phyloP scores from a whole-genome alignment of 805 yeast species.

The Suhomyces kilbournensis region DNA sequence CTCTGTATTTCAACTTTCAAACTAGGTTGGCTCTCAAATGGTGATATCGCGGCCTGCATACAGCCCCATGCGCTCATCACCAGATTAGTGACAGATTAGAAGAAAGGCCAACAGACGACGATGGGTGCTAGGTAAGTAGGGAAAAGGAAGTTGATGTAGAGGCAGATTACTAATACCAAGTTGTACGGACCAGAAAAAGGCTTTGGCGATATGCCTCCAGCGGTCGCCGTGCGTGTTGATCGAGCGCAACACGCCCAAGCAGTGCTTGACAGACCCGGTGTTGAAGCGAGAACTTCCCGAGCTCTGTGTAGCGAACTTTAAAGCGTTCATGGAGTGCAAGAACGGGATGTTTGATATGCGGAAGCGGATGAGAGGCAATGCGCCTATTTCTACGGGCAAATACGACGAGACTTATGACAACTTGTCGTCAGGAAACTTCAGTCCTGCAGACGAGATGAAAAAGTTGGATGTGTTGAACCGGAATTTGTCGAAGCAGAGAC shows the following conservation, averaged over 20 bases:
- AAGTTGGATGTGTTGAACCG: constrained; percentile 65
- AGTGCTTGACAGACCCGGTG: constrained; percentile 80
- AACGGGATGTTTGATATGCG: constrained; percentile 89
- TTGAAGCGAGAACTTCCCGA: constrained; percentile 78
- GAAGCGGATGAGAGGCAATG: constrained; percentile 90
- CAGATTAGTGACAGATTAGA: not conserved
- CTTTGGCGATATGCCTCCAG: constrained; percentile 94
- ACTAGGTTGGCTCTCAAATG: not conserved
- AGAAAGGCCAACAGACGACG: not conserved
- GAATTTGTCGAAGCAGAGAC: constrained; percentile 34
- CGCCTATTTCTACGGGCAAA: constrained; percentile 87
- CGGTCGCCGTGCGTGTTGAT: constrained; percentile 94
- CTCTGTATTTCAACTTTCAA: too few relatives aligned
- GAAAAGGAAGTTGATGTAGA: not conserved
- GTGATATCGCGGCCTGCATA: not conserved
- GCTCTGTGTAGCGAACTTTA: constrained; percentile 78
- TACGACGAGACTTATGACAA: constrained; percentile 85
- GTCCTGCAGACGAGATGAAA: constrained; percentile 75
- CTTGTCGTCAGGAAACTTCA: constrained; percentile 74
- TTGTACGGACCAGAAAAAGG: constrained; percentile 90
- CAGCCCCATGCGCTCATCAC: not conserved
- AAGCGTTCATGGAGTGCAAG: constrained; percentile 85
- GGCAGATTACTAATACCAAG: constrained; percentile 38
- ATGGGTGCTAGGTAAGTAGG: constrained; percentile 57
- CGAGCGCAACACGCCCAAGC: constrained; percentile 84